Base-by-base conservation (phyloP, 495 filamentous ascomycete species). In the Neurospora sp. region DNA sequence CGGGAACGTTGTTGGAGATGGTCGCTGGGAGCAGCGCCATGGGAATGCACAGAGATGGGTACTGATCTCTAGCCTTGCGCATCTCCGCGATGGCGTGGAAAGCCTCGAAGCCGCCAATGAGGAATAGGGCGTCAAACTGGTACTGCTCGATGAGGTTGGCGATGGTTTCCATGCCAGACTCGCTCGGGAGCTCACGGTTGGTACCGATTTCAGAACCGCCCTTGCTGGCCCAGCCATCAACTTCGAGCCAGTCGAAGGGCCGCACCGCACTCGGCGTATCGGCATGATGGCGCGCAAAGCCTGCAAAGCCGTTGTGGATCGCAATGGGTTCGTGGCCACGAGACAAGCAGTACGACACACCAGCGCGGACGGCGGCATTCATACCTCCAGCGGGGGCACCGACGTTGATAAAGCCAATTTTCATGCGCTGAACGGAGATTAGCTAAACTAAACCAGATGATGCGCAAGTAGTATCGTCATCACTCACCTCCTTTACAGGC, bases 341-440 rank as follows among this genome's bases (percentile, higher is more conserved):
- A n/a, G 92, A 91, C 40, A 96, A 82, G 79, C 95, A 98, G 84
- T 97, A 99, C n/a, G 93, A 93, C 12, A 97, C 94, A 12, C 93
- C 96, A 20, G 94, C 96, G 70, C 96, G 90, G 20, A 97, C 97
- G 27, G 96, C 95, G 59, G 94, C 93, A 82, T 99, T 99, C 91
- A 99, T 98, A 79, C 96, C 96, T 78, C 96, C 96, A n/a, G 96
- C 96, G 7, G 96, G 96, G 38, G 96, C 96, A 75, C 96, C 96
- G 72, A 99, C 94, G 77, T 99, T 97, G 79, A 99, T 91, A 74
- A 98, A 95, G 8, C 91, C 96, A 76, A 99, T 93, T 44, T 89
- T 90, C 93, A 98, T 94, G 76, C 90, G 90, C 92, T 96, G 71
- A 10, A 70, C 39, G 39, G 9, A 16, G 6, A 69, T 83, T 72